phyloP scores from a whole-genome alignment of 768 basidiomycete genomes.

The Tricholoma matsutake region DNA sequence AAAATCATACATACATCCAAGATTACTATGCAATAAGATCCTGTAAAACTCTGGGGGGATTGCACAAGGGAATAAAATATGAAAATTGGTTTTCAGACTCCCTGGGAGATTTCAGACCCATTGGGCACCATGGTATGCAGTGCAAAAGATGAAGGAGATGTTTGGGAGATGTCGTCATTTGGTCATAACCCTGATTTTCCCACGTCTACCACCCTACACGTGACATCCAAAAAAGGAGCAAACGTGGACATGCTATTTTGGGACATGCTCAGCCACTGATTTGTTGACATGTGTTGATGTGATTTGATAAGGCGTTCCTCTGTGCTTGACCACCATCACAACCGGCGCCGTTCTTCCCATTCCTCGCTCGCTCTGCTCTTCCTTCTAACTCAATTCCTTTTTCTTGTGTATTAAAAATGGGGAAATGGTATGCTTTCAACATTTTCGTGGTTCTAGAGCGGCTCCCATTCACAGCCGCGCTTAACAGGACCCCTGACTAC shows the following conservation, averaged over 20 bases:
- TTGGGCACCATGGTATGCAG: too few relatives aligned
- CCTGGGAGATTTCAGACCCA: too few relatives aligned
- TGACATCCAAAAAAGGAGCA: too few relatives aligned
- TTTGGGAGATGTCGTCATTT: too few relatives aligned
- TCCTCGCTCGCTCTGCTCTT: constrained; percentile 3
- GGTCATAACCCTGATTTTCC: too few relatives aligned
- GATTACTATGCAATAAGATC: too few relatives aligned
- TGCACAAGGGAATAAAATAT: too few relatives aligned
- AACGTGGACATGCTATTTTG: constrained; percentile 5
- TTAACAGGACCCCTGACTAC: constrained; percentile 63
- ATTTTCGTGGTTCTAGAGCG: constrained; percentile 6
- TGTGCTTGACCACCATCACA: constrained; percentile 29
- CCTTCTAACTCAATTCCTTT: constrained; percentile 10
- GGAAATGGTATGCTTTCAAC: constrained; percentile 54
- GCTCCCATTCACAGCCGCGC: constrained; percentile 11
- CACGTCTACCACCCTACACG: too few relatives aligned
- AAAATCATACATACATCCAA: too few relatives aligned
- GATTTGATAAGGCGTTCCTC: constrained; percentile 22
- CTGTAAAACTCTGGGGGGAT: too few relatives aligned
- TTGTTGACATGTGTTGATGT: constrained; percentile 35
- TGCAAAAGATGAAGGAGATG: too few relatives aligned
- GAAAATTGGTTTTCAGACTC: too few relatives aligned
- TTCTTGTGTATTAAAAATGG: constrained; percentile 45
- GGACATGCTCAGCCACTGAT: constrained; percentile 22
- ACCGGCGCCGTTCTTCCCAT: constrained; percentile 2